Percentiles rank a stretch among this genome's conserved stretches.
These are phyloP conservation scores for Zygosaccharomyces pseudobailii DNA, from an alignment of 1,139 yeast species.

Conservation along the genomic window DNA sequence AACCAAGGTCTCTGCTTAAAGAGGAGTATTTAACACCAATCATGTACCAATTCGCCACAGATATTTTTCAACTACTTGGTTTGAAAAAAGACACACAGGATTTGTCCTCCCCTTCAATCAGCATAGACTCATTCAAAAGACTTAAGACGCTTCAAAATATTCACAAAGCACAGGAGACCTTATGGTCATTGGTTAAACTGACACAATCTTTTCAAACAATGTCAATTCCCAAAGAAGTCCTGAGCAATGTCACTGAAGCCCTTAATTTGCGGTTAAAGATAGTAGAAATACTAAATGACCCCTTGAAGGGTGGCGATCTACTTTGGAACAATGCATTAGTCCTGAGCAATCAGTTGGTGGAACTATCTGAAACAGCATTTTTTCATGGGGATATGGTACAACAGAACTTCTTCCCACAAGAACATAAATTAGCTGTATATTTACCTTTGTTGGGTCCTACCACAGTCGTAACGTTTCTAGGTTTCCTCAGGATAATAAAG, in stretches of 20 bases:
- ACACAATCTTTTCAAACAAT: constrained; percentile 67
- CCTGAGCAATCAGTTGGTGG: constrained; percentile 51
- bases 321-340: constrained; percentile 46
- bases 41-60: constrained; percentile 68
- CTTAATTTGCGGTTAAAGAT: constrained; percentile 33
- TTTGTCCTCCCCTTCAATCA: constrained; percentile 45
- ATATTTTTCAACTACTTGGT: constrained; percentile 69
- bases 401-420: constrained; percentile 90
- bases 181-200: constrained; percentile 65
- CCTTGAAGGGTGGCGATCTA: constrained; percentile 18
- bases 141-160: constrained; percentile 50
- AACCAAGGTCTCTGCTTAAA: constrained; percentile 35
- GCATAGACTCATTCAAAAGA: constrained; percentile 66
- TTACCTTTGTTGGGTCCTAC: constrained; percentile 86
- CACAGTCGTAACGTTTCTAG: constrained; percentile 60
- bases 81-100: constrained; percentile 49
- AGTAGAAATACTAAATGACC: constrained; percentile 30
- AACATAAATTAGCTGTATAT: constrained; percentile 89
- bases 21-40: constrained; percentile 50
- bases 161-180: constrained; percentile 48
- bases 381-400: constrained; percentile 94
- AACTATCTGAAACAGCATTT: constrained; percentile 68
- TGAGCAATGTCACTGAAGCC: constrained; percentile 33
- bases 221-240: constrained; percentile 59
- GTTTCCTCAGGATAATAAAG: constrained; percentile 41